Percentiles rank a stretch among this genome's conserved stretches.
Conservation (phyloP, 768 basidiomycete species). For the Cyclocybe aegerita region DNA sequence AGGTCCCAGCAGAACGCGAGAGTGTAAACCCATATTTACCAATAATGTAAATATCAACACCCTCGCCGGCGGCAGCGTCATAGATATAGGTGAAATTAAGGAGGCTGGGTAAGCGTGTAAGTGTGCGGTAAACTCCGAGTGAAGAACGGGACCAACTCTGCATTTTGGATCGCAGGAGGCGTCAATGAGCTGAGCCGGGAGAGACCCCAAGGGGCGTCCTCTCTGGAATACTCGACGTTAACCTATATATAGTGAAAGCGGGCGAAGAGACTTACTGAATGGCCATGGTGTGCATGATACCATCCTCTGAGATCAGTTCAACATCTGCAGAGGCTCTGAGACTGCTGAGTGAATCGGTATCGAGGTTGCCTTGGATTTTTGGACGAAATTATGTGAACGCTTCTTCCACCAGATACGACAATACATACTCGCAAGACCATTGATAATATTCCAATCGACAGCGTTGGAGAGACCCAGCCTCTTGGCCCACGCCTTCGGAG, state of each 20-base stretch:
- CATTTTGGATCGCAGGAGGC: constrained; percentile 12
- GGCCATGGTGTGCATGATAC: constrained; percentile 20
- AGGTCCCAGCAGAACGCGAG: background rate
- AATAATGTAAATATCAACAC: constrained; percentile 40
- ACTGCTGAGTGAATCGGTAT: constrained; percentile 15
- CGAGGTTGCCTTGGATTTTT: constrained; percentile 9
- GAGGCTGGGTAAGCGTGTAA: background rate
- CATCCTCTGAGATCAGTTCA: constrained; percentile 24
- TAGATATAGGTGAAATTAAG: constrained; percentile 22
- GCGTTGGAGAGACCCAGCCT: constrained; percentile 3
- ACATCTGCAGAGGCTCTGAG: constrained; percentile 22
- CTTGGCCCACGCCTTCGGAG: constrained; percentile 11
- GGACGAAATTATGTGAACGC: background rate
- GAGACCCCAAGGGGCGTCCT: constrained; percentile 34
- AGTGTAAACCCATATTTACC: constrained; percentile 19
- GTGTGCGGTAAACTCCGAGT: background rate
- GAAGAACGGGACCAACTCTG: background rate
- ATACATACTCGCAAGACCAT: constrained; percentile 26
- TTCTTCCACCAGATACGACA: background rate
- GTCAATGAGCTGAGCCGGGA: constrained; percentile 21
- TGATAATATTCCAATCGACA: constrained; percentile 23
- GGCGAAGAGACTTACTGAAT: constrained; percentile 12
- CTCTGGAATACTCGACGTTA: constrained; percentile 12
- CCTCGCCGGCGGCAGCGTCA: constrained; percentile 26
- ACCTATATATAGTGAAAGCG: too few species aligned